phyloP scores from a whole-genome alignment of 768 basidiomycete genomes.

The Tylopilus sp. region DNA sequence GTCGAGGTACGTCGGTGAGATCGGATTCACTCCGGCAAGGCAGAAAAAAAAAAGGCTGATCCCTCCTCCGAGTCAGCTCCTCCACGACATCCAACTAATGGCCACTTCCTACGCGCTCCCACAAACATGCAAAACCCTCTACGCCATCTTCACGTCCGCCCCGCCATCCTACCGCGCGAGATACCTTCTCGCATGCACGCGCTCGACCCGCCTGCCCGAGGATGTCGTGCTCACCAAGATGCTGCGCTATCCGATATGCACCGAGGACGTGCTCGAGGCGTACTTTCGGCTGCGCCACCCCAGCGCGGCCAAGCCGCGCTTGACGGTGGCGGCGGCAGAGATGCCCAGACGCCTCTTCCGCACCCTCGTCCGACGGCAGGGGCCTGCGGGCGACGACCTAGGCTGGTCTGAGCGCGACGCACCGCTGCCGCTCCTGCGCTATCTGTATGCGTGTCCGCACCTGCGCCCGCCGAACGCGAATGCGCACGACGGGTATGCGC shows the following conservation, averaged over 20 bases:
- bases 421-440: conserved; percentile 62
- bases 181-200: conserved; percentile 51
- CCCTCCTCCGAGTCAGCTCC: conserved; percentile 45
- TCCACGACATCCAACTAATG: conserved; percentile 73
- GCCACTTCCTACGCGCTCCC: conserved; percentile 68
- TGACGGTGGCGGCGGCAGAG: conserved; percentile 32
- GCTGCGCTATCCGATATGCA: conserved; percentile 43
- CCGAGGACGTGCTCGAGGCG: conserved; percentile 39
- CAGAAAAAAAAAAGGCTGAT: conserved; percentile 6
- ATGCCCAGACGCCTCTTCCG: conserved; percentile 70
- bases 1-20: conserved; percentile 30
- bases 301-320: no score
- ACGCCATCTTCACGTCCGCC: conserved; percentile 51
- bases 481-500: conserved; percentile 76
- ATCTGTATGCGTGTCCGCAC: conserved; percentile 44
- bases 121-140: conserved; percentile 48
- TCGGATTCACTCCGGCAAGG: background rate
- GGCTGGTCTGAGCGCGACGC: conserved; percentile 48
- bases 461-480: conserved; percentile 49
- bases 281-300: conserved; percentile 34
- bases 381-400: background rate
- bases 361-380: conserved; percentile 27
- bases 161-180: conserved; percentile 59
- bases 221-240: conserved; percentile 39
- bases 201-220: conserved; percentile 12